Conservation (phyloP, 257 asterid species). For the Eucommia ulmoides region DNA sequence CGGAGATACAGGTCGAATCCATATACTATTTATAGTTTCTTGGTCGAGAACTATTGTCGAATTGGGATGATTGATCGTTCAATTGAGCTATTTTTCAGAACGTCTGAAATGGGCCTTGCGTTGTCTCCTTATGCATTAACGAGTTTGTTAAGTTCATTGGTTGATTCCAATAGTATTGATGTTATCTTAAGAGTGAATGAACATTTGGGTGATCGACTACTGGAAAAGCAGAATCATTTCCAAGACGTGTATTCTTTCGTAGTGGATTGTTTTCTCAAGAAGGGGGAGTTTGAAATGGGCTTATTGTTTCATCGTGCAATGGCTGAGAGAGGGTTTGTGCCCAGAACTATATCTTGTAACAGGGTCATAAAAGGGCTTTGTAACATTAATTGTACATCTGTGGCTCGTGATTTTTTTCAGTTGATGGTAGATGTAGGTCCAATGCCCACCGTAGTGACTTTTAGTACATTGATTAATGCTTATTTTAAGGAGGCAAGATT, state of each 20-base stretch:
- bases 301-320: conserved; percentile 20
- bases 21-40: conserved; percentile 17
- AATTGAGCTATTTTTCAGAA: conserved; percentile 14
- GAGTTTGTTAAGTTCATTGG: conserved; percentile 19
- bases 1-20: conserved; percentile 11
- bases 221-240: conserved; percentile 1
- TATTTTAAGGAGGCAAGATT: conserved; percentile 21
- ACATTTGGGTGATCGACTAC: conserved; percentile 3
- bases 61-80: conserved; percentile 17
- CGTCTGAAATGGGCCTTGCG: conserved; percentile 14
- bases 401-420: conserved; percentile 15
- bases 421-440: conserved; percentile 28
- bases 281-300: conserved; percentile 14
- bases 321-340: conserved; percentile 15
- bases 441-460: conserved; percentile 29
- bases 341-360: conserved; percentile 23
- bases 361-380: conserved; percentile 19
- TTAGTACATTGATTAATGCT: conserved; percentile 24
- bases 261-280: conserved; percentile 25
- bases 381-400: conserved; percentile 4
- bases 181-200: conserved; percentile 12
- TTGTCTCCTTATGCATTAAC: conserved; percentile 15
- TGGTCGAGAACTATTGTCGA: conserved; percentile 20
- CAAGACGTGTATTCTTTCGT: conserved; percentile 17
- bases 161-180: conserved; percentile 11